Conservation (phyloP, 2,329 filamentous ascomycete species). For the Colletotrichum abscissum region DNA sequence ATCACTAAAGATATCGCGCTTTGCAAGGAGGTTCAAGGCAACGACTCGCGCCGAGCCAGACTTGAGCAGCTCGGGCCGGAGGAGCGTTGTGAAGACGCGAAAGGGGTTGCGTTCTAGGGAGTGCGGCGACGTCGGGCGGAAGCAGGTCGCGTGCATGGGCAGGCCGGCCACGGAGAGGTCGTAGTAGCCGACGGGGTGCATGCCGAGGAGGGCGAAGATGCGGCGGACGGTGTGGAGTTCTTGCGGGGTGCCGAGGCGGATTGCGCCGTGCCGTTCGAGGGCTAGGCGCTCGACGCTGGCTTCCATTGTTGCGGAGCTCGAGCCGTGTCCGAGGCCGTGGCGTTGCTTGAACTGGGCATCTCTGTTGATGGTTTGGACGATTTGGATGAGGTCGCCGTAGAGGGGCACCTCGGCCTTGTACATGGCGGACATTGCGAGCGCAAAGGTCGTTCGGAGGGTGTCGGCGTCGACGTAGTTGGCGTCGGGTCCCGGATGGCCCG, state of each 20-base stretch:
- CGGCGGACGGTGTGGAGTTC: conserved; percentile 56
- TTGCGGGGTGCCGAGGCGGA: conserved; percentile 56
- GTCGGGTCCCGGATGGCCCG: neutral
- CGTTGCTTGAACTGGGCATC: conserved; percentile 2
- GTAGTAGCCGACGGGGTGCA: conserved; percentile 64
- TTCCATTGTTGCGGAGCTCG: neutral
- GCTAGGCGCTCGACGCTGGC: conserved; percentile 4
- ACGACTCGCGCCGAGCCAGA: conserved; percentile 44
- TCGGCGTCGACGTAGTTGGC: conserved; percentile 30
- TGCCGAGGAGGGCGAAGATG: conserved; percentile 58
- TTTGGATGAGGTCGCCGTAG: conserved; percentile 45
- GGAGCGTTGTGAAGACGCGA: conserved; percentile 49
- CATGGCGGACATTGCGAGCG: conserved; percentile 48
- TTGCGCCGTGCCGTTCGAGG: conserved; percentile 57
- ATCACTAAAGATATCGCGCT: conserved; percentile 54
- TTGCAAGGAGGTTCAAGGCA: conserved; percentile 46
- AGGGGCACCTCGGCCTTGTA: conserved; percentile 48
- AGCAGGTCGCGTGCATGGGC: conserved; percentile 64
- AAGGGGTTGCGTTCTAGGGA: conserved; percentile 57
- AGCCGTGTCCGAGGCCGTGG: neutral
- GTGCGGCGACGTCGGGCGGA: conserved; percentile 51
- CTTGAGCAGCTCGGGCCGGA: conserved; percentile 54
- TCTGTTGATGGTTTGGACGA: conserved; percentile 44
- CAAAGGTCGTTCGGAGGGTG: conserved; percentile 42
- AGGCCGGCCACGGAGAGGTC: conserved; percentile 58